Evolutionary conservation across 2,329 filamentous ascomycete species (phyloP).

Genomic region (Esteya vermicola): DNA sequence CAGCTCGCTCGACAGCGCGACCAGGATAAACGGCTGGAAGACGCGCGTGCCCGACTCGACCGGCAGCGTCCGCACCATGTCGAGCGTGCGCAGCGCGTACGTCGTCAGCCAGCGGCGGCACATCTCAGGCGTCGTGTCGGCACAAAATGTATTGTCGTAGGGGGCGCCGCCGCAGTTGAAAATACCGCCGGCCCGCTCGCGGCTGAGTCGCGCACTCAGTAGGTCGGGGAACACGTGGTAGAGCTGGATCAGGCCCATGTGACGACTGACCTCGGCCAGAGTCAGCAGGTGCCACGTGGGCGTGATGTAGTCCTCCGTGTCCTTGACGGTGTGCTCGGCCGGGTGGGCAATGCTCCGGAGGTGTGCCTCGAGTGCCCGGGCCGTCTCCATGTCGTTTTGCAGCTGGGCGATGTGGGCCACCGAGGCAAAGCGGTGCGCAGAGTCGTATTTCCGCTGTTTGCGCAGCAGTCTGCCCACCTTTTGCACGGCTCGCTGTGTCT

Average conservation of each 20-base stretch:
- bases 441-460: conserved; percentile 17
- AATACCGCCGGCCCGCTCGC: conserved; percentile 12
- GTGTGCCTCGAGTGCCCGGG: conserved; percentile 28
- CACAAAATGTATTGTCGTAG: not conserved
- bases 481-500: conserved; percentile 27
- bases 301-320: conserved; percentile 35
- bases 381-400: conserved; percentile 20
- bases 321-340: conserved; percentile 28
- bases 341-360: conserved; percentile 31
- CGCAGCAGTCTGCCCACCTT: conserved; percentile 28
- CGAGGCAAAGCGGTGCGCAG: conserved; percentile 20
- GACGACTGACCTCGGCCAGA: conserved; percentile 37
- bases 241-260: conserved; percentile 35
- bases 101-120: conserved; percentile 30
- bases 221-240: conserved; percentile 39
- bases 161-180: not conserved
- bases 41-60: conserved; percentile 37
- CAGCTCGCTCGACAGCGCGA: conserved; percentile 34
- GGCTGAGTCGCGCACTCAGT: conserved; percentile 25
- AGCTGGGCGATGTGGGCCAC: conserved; percentile 13
- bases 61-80: conserved; percentile 31
- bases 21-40: conserved; percentile 36
- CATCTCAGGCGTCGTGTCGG: conserved; percentile 4
- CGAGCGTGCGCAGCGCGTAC: conserved; percentile 34
- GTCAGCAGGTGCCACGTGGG: conserved; percentile 36